These are phyloP conservation scores for Syncephalastrum contaminatum DNA, from an alignment of 371 early-diverging fungal genomes.

Conservation along the genomic window DNA sequence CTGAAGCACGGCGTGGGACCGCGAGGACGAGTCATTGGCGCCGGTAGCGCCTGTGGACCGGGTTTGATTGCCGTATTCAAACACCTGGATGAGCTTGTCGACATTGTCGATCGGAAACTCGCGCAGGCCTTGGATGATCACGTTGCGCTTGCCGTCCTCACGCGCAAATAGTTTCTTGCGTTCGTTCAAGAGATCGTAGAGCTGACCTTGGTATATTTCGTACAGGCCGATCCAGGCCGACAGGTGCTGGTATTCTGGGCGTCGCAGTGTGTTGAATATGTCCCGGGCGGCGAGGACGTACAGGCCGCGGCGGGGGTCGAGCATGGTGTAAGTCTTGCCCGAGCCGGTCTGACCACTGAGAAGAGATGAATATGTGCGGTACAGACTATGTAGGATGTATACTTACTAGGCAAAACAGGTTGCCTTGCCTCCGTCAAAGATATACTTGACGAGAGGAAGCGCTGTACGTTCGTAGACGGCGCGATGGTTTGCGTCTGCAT, in stretches of 20 bases:
- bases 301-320: conserved; percentile 80
- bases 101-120: conserved; percentile 85
- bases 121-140: conserved; percentile 85
- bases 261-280: conserved; percentile 77
- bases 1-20: conserved; percentile 94
- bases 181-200: conserved; percentile 91
- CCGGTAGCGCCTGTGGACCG: conserved; percentile 81
- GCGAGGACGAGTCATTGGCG: conserved; percentile 71
- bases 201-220: conserved; percentile 96
- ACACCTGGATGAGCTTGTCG: conserved; percentile 86
- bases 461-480: conserved; percentile 89
- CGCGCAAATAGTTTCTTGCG: conserved; percentile 91
- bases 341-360: conserved; percentile 92
- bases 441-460: conserved; percentile 90
- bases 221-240: conserved; percentile 88
- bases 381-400: too few species aligned
- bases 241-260: conserved; percentile 73
- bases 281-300: conserved; percentile 93
- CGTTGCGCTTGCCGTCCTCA: conserved; percentile 94
- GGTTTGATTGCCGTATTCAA: conserved; percentile 87
- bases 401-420: conserved; percentile 98
- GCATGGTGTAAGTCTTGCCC: conserved; percentile 99
- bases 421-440: conserved; percentile 94
- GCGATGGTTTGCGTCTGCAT: conserved; percentile 74
- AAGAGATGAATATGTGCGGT: not conserved